phyloP scores from a whole-genome alignment of 306 rosid species.

The Purshia tridentata region DNA sequence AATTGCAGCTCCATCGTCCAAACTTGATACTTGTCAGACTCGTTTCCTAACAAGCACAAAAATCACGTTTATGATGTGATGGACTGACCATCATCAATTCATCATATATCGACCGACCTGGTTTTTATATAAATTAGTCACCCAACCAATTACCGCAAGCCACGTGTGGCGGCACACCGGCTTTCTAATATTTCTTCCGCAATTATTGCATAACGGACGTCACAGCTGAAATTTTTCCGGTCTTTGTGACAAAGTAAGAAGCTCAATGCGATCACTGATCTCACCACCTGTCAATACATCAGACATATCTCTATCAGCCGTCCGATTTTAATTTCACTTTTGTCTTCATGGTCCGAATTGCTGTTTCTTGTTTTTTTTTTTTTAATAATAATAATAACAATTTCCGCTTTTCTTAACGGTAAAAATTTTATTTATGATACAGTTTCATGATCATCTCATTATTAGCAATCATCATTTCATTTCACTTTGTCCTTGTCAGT shows the following conservation, averaged over 20 bases:
- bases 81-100: not conserved
- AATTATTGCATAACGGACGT: not conserved
- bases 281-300: not conserved
- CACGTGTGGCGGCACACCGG: not conserved
- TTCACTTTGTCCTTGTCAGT: too few relatives aligned
- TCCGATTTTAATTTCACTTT: not conserved
- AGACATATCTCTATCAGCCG: not conserved
- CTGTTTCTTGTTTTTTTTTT: too few relatives aligned
- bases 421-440: too few relatives aligned
- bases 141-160: not conserved
- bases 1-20: too few relatives aligned
- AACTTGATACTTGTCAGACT: too few relatives aligned
- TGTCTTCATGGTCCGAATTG: not conserved
- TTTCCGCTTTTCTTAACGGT: too few relatives aligned
- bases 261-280: not conserved
- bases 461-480: too few relatives aligned
- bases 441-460: too few relatives aligned
- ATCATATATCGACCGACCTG: not conserved
- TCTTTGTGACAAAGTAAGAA: not conserved
- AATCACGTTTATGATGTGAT: slow-evolving; percentile 15
- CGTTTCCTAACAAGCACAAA: not conserved
- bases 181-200: not conserved
- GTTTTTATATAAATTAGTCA: not conserved
- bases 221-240: not conserved
- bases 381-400: too few relatives aligned